Base-by-base conservation (phyloP, 495 filamentous ascomycete species). In the Aspergillus funiculosus region DNA sequence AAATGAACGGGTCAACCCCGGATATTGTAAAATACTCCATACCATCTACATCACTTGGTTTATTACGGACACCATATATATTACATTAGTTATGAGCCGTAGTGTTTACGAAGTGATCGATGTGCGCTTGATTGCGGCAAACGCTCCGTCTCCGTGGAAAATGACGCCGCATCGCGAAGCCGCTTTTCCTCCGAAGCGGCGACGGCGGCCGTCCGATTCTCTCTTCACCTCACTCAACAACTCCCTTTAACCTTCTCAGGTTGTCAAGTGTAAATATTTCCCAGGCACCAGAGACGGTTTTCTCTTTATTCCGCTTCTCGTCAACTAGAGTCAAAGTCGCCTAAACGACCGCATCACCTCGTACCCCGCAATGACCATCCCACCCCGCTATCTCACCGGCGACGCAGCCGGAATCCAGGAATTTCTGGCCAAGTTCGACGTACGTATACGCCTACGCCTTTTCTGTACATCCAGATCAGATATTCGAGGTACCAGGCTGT, bases 351-450 rank as follows among this genome's bases (percentile, higher is more conserved):
- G n/a, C n/a, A n/a, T n/a, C n/a, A n/a, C n/a, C n/a, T n/a, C n/a
- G n/a, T 43, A 52, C 59, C 53, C 58, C 54, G 54, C 57, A 43
- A 60, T 57, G 39, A 57, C 54, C 6, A 36, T 43, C 26, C 29
- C 49, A 18, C 79, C 90, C 38, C 79, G 80, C 59, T 87, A 91
- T 58, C 75, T 98, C 52, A 90, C 83, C 29, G 88, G 88, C 54
- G 80, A 95, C 61, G 75, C 75, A 43, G 70, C 73, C 35, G 83
- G 75, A 15, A 85, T 97, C 41, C 72, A 79, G 17, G 79, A 85
- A 20, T 98, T 97, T 57, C 71, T 98, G 48, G 84, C 85, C 58
- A 79, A 79, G 54, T 98, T 95, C 55, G 94, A 98, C 71, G 90
- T 95, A 60, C 57, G 89, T 79, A 29, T 13, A 7, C 31, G 25